These are phyloP conservation scores for Obelidium mucronatum DNA, from an alignment of 192 early-diverging fungal genomes.

Conservation along the genomic window DNA sequence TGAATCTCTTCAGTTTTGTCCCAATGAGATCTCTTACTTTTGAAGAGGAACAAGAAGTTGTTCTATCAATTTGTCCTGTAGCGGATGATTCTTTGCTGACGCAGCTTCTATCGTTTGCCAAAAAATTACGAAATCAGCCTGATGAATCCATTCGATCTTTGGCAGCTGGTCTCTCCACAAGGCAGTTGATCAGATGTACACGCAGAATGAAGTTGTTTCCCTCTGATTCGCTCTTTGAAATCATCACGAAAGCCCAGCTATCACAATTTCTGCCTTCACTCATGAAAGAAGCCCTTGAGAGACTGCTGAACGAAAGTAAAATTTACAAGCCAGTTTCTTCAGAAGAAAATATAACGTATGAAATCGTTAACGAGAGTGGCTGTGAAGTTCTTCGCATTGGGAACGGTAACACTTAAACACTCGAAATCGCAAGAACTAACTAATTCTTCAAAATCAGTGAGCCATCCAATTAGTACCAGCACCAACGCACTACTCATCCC, in stretches of 20 bases:
- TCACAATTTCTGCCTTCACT: conserved; percentile 76
- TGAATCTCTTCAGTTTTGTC: conserved; percentile 76
- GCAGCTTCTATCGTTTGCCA: conserved; percentile 49
- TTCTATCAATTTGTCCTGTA: conserved; percentile 28
- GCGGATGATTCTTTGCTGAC: conserved; percentile 9
- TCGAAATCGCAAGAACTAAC: too few species aligned
- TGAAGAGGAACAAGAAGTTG: conserved; percentile 58
- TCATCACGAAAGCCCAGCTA: conserved; percentile 71
- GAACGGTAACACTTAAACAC: too few species aligned
- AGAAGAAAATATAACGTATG: not conserved
- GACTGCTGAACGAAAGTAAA: conserved; percentile 41
- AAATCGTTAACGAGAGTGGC: not conserved
- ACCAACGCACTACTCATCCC: conserved; percentile 39
- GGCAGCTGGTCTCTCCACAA: conserved; percentile 69
- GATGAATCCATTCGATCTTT: conserved; percentile 41
- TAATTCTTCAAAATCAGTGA: not conserved
- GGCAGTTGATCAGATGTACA: conserved; percentile 77
- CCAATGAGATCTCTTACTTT: conserved; percentile 64
- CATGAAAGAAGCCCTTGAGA: conserved; percentile 69
- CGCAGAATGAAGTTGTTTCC: conserved; percentile 68
- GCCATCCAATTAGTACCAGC: conserved; percentile 14
- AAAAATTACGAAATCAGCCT: conserved; percentile 58
- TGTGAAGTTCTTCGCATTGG: conserved; percentile 17
- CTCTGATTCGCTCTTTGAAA: conserved; percentile 66
- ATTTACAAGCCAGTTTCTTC: not conserved